These are phyloP conservation scores for Peterozyma xylosa DNA, from an alignment of 805 yeast genomes.

Conservation along the genomic window DNA sequence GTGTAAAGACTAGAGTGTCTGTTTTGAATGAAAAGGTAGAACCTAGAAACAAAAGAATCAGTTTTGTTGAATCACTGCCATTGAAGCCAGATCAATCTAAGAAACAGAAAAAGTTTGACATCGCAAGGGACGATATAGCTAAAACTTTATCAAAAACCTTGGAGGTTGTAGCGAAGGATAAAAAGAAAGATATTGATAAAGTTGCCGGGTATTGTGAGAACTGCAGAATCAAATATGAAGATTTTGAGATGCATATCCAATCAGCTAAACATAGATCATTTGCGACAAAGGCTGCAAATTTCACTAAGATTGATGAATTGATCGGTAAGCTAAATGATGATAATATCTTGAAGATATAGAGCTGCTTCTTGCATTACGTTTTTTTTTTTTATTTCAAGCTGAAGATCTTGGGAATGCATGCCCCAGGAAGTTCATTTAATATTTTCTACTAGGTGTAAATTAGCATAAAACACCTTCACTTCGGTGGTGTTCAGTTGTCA, in stretches of 20 bases:
- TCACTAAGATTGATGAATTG: slow-evolving; percentile 68
- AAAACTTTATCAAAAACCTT: neutral
- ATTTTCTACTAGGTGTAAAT: too few relatives aligned
- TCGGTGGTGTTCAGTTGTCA: too few relatives aligned
- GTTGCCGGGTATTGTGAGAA: slow-evolving; percentile 88
- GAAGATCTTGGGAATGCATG: too few relatives aligned
- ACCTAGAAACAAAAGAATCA: slow-evolving; percentile 29
- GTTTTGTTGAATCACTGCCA: neutral
- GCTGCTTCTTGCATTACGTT: too few relatives aligned
- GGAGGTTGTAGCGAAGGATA: slow-evolving; percentile 15
- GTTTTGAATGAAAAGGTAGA: too few relatives aligned
- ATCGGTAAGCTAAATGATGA: slow-evolving; percentile 37
- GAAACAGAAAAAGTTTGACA: slow-evolving; percentile 4
- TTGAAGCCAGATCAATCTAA: neutral
- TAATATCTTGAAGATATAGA: slow-evolving; percentile 4
- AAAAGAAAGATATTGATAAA: slow-evolving; percentile 14
- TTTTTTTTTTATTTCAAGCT: too few relatives aligned
- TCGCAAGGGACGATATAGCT: neutral
- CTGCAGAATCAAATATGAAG: slow-evolving; percentile 77
- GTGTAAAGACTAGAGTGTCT: too few relatives aligned
- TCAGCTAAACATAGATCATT: slow-evolving; percentile 69
- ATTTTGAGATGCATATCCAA: slow-evolving; percentile 66
- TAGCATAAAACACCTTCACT: too few relatives aligned
- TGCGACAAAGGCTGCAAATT: slow-evolving; percentile 66
- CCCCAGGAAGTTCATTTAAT: too few relatives aligned